Percentiles rank a stretch among this genome's conserved stretches.
phyloP scores from a whole-genome alignment of 78 protist species.

The Trichosphaerium sp. region DNA sequence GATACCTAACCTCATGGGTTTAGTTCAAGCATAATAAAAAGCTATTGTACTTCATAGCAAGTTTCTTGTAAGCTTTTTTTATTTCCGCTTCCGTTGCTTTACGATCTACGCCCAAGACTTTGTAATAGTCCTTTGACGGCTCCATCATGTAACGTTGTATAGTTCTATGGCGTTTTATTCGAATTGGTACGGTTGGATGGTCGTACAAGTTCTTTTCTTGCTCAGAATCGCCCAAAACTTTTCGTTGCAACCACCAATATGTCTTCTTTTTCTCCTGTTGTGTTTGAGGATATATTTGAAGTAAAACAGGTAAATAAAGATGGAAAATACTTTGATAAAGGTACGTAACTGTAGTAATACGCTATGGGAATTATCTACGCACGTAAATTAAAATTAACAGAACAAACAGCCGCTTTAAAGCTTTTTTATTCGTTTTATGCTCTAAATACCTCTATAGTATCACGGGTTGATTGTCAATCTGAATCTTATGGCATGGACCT shows the following conservation, averaged over 20 bases:
- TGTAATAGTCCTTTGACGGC: constrained; percentile 28
- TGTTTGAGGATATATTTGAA: constrained; percentile 61
- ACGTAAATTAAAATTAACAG: too few relatives aligned
- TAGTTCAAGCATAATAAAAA: too few relatives aligned
- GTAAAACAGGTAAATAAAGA: constrained; percentile 66
- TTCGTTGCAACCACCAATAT: too few relatives aligned
- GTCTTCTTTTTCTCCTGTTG: too few relatives aligned
- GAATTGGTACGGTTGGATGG: too few relatives aligned
- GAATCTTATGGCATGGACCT: constrained; percentile 64
- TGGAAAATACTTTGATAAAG: constrained; percentile 68
- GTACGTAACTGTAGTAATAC: background rate
- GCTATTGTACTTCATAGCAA: constrained; percentile 19
- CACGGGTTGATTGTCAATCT: constrained; percentile 50
- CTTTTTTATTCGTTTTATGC: background rate
- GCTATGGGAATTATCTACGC: too few relatives aligned
- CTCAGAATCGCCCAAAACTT: too few relatives aligned
- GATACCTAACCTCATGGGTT: too few relatives aligned
- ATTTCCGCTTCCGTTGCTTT: constrained; percentile 22
- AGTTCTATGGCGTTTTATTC: too few relatives aligned
- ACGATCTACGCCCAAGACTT: constrained; percentile 22
- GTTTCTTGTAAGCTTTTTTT: constrained; percentile 26
- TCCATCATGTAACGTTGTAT: too few relatives aligned
- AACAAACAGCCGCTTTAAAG: background rate
- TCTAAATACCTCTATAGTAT: constrained; percentile 8
- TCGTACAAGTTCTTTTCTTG: too few relatives aligned